phyloP scores from a whole-genome alignment of 228 moss, liverwort and hornwort species.

The Sphagnum magellanicum region DNA sequence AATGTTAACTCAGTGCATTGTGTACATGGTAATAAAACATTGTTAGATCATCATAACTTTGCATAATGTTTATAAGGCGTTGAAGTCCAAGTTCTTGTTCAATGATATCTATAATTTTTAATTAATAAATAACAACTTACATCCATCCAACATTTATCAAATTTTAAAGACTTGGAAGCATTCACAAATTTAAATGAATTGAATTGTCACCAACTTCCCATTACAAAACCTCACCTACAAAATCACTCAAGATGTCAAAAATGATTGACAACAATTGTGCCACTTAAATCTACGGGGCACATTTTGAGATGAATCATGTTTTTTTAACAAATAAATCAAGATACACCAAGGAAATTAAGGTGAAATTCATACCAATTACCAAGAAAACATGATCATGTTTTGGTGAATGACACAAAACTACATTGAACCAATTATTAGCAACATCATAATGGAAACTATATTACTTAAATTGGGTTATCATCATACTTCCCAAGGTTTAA shows the following conservation, averaged over 20 bases:
- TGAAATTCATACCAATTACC: slow-evolving; percentile 34
- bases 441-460: neutral
- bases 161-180: neutral
- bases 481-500: too few species aligned
- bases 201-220: neutral
- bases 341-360: neutral
- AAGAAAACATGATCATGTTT: slow-evolving; percentile 35
- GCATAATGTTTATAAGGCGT: slow-evolving; percentile 51
- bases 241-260: neutral
- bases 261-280: too few species aligned
- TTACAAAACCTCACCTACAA: neutral
- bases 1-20: slow-evolving; percentile 58
- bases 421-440: neutral
- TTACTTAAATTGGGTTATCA: neutral
- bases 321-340: neutral
- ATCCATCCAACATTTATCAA: neutral
- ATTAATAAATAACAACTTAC: slow-evolving; percentile 53
- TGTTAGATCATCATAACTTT: slow-evolving; percentile 61
- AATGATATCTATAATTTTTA: slow-evolving; percentile 58
- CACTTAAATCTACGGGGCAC: too few species aligned
- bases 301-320: too few species aligned
- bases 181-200: neutral
- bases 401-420: slow-evolving; percentile 51
- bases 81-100: slow-evolving; percentile 63
- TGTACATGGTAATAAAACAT: slow-evolving; percentile 53